These are phyloP conservation scores for Planoprotostelium fungivorum DNA, from an alignment of 78 protist species.

Conservation along the genomic window DNA sequence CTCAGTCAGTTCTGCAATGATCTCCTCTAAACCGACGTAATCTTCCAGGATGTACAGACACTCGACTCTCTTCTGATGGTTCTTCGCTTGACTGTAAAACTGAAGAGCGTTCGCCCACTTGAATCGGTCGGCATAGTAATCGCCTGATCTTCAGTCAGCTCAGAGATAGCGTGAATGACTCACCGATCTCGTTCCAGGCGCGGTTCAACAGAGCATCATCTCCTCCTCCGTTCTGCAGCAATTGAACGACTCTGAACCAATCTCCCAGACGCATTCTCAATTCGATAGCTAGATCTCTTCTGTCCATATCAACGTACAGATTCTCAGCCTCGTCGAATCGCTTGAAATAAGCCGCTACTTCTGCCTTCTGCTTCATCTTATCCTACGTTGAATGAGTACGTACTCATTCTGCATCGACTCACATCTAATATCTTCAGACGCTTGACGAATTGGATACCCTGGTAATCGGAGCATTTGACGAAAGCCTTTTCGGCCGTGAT, in stretches of 20 bases:
- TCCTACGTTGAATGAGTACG: not conserved
- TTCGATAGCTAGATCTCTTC: slow-evolving; percentile 73
- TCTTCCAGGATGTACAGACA: slow-evolving; percentile 44
- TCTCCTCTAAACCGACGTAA: slow-evolving; percentile 9
- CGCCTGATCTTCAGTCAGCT: not conserved
- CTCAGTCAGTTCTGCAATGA: slow-evolving; percentile 15
- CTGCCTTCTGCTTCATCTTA: slow-evolving; percentile 67
- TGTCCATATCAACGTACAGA: slow-evolving; percentile 65
- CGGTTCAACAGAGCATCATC: slow-evolving; percentile 36
- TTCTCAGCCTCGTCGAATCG: slow-evolving; percentile 74
- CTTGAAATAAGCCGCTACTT: slow-evolving; percentile 64
- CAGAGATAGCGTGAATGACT: not conserved
- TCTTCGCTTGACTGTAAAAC: slow-evolving; percentile 38
- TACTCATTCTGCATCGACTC: not conserved
- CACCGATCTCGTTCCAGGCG: slow-evolving; percentile 65
- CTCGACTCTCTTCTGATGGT: slow-evolving; percentile 11
- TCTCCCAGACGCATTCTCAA: slow-evolving; percentile 65
- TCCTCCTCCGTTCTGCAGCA: slow-evolving; percentile 28
- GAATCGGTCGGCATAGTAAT: slow-evolving; percentile 68
- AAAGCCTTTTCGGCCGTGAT: slow-evolving; percentile 68
- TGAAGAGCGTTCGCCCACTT: slow-evolving; percentile 48
- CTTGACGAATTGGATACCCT: slow-evolving; percentile 73
- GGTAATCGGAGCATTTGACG: slow-evolving; percentile 65
- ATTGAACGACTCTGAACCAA: slow-evolving; percentile 56
- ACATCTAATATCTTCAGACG: slow-evolving; percentile 31